These are phyloP conservation scores for Colletotrichum siamense DNA, from an alignment of 2,329 filamentous ascomycete species.

Conservation along the genomic window DNA sequence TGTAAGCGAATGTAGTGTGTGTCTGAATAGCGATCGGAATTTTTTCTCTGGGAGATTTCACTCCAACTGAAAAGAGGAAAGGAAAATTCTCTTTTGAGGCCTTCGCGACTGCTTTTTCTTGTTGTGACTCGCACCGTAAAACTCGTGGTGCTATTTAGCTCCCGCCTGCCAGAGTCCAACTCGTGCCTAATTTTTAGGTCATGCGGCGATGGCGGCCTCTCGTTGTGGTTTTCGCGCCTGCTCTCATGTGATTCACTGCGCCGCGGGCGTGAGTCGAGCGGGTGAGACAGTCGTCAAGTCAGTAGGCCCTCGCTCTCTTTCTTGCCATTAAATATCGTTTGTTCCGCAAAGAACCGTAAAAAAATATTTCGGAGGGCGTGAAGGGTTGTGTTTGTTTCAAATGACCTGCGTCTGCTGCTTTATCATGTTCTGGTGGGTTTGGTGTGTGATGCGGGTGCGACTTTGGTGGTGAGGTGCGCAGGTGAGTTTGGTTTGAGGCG, in stretches of 20 bases:
- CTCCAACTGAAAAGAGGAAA: background rate
- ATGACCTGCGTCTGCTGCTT: background rate
- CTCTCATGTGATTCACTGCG: conserved; percentile 3
- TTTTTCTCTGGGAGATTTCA: background rate
- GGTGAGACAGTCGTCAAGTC: background rate
- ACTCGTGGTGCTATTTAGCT: background rate
- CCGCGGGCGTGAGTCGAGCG: background rate
- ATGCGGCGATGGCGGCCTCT: conserved; percentile 10
- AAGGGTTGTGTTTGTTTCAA: background rate
- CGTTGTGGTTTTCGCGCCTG: background rate
- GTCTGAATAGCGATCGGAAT: background rate
- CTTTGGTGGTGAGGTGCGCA: background rate
- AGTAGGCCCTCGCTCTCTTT: background rate
- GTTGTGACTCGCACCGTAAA: background rate
- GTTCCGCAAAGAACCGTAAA: background rate
- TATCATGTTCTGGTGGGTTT: background rate
- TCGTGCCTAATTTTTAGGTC: background rate
- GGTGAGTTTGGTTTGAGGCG: background rate
- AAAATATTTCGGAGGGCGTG: background rate
- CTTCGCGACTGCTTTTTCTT: background rate
- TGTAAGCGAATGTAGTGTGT: background rate
- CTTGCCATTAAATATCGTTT: background rate
- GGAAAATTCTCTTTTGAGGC: background rate
- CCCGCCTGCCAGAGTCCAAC: background rate
- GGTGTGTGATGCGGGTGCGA: background rate